Base-by-base conservation (phyloP, 176 grass and related monocot genomes). In the Aegilops umbellulata region DNA sequence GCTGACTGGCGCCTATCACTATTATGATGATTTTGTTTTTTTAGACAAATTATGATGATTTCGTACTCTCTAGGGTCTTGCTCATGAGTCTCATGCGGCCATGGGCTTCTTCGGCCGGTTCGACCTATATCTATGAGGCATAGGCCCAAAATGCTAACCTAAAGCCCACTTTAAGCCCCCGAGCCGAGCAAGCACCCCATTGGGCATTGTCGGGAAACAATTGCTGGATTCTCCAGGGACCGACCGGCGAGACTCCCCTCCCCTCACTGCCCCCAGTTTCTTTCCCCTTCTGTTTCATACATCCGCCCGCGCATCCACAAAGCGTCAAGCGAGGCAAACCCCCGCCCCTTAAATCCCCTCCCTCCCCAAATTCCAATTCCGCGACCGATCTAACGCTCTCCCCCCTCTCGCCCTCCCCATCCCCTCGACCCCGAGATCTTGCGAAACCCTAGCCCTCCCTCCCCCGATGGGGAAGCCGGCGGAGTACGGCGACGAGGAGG, bases 391-490 rank as follows among this genome's bases (percentile, higher is more conserved):
- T 67, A 69, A 0, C 34, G 42, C 27, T 23, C 17, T 13, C 64
- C 19, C 39, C 8, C 75, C 11, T 19, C 38, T 61, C 66, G 41
- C 17, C 53, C 53, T 22, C 55, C 2, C 51, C 13, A 47, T 36
- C 24, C 60, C 87, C 38, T 20, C 16, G 25, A 25, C 73, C 13
- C 44, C 44, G n/a, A 55, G 73, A 76, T 76, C 73, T 31, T 46
- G 26, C 38, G 3, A 78, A 82, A 58, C 69, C 19, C 78, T 80
- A 85, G 8, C 26, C 36, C 32, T 3, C 44, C 60, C n/a, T 67
- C 25, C 61, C 5, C 7, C 69, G 24, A 91, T 91, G 89, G 85
- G 75, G 49, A 88, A 76, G 79, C 80, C 85, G 73, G 47, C 74
- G 5, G 79, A 81, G 76, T 88, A 88, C 81, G 89, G 81, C 2